phyloP scores from a whole-genome alignment of 2,329 filamentous ascomycete species.

The Amesomyces nigricolor region DNA sequence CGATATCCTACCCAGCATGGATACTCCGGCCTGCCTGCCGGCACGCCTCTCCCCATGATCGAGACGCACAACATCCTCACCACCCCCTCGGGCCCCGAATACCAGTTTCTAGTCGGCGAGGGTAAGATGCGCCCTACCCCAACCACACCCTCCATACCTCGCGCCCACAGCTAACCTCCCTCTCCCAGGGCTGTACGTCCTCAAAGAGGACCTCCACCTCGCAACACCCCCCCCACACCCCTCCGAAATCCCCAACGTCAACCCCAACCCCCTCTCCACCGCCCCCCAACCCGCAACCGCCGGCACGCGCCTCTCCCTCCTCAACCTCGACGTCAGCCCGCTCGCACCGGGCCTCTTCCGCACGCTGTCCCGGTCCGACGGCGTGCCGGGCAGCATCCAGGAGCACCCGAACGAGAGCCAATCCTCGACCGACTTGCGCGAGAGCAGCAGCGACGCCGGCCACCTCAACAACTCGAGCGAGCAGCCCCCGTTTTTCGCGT shows the following conservation, averaged over 20 bases:
- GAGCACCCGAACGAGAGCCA: constrained; percentile 58
- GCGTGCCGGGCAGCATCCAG: constrained; percentile 44
- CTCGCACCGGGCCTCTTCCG: constrained; percentile 50
- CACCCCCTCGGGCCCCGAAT: constrained; percentile 74
- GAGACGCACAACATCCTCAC: constrained; percentile 90
- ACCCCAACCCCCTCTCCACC: constrained; percentile 87
- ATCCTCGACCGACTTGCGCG: constrained; percentile 53
- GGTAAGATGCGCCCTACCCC: constrained; percentile 45
- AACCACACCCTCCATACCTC: background rate
- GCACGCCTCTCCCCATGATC: constrained; percentile 67
- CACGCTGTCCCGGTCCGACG: constrained; percentile 43
- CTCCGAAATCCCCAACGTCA: constrained; percentile 79
- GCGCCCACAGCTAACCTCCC: background rate
- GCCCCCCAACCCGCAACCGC: constrained; percentile 71
- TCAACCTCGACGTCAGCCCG: constrained; percentile 61
- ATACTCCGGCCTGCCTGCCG: constrained; percentile 66
- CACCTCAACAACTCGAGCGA: constrained; percentile 48
- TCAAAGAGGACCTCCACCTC: constrained; percentile 86
- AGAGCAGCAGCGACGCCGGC: constrained; percentile 47
- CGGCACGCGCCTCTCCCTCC: constrained; percentile 77
- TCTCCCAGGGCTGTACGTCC: constrained; percentile 70
- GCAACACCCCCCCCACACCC: constrained; percentile 94
- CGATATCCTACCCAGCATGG: constrained; percentile 72
- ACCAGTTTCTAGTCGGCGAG: constrained; percentile 89
- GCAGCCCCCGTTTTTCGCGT: constrained; percentile 35